Evolutionary conservation across 78 protist species (phyloP).

Genomic region (Dictyostelium capitatum): DNA sequence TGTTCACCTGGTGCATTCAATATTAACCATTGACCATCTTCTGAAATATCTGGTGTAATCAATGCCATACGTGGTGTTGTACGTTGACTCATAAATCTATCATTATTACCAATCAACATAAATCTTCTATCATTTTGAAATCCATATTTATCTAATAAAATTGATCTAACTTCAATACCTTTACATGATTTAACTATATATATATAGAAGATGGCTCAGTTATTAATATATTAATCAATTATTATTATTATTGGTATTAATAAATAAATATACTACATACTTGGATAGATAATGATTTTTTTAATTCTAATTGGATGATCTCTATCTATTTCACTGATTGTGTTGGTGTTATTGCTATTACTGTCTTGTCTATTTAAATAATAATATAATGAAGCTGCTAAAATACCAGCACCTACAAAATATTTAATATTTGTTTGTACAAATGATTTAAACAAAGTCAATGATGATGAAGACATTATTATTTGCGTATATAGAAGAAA

Average conservation of each 20-base stretch:
- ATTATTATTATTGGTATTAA: too few species aligned
- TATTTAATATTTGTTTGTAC: slow-evolving; percentile 5
- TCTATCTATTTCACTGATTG: neutral
- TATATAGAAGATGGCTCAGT: too few species aligned
- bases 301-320: slow-evolving; percentile 22
- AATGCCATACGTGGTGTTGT: slow-evolving; percentile 19
- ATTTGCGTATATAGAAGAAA: too few species aligned
- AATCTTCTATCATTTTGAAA: slow-evolving; percentile 63
- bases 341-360: neutral
- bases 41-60: slow-evolving; percentile 11
- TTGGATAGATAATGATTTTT: slow-evolving; percentile 45
- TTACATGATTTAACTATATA: slow-evolving; percentile 66
- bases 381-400: neutral
- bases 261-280: too few species aligned
- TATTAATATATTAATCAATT: too few species aligned
- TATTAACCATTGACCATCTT: slow-evolving; percentile 13
- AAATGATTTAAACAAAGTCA: neutral
- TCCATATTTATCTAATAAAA: slow-evolving; percentile 38
- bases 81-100: slow-evolving; percentile 59
- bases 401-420: slow-evolving; percentile 10
- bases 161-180: slow-evolving; percentile 49
- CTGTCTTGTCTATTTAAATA: neutral
- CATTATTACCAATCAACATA: slow-evolving; percentile 17
- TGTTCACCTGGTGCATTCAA: neutral
- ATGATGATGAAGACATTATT: too few species aligned